Evolutionary conservation across 139 green algal species (phyloP), one percentile per base, ranked within the genome.

Genomic region (Nannochloris sp.): DNA sequence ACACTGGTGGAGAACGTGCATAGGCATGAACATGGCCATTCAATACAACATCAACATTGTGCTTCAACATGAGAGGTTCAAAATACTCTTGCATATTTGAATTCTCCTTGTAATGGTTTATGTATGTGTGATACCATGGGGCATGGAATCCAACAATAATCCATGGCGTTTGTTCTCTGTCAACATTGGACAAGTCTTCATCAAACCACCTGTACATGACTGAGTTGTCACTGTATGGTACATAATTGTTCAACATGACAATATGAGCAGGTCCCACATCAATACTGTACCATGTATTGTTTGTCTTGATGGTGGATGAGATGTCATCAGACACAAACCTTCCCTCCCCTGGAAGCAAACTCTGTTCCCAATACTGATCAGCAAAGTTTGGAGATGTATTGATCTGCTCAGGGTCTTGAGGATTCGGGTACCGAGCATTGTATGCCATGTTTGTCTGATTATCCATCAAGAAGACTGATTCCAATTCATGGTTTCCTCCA

Each of bases 101-200:
- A 36, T 67, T 67, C n/a, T 57, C 60, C 16, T 57, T 54, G 27
- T 58, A 66, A 36, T 66, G 46, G 27, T 56, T 37, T 15, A 54
- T 48, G 16, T 23, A 54, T 29, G 14, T 54, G 31, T 48, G n/a
- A 11, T 57, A 67, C 68, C 82, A 94, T n/a, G 86, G 86, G 5
- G 79, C 83, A 67, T 94, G 87, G 43, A 86, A 64, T 29, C 62
- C 67, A 7, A 80, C 81, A 27, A 93, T 65, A n/a, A 93, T 31
- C 84, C 84, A 93, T 8, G 86, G 86, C 11, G 85, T 92, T 19
- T 65, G 56, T 1, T 14, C 54, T 25, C 81, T 70, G 67, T 91
- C 79, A 31, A 94, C 73, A 4, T 55, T 36, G 1, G 66, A 66
- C 24, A 94, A 73, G 62, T 94, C 85, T 0, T 51, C 19, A 61